A percentile compares a stretch with the other conserved stretches of the same genome.
Conservation (phyloP, 805 yeast genomes). For the Zygotorulaspora danielsina region DNA sequence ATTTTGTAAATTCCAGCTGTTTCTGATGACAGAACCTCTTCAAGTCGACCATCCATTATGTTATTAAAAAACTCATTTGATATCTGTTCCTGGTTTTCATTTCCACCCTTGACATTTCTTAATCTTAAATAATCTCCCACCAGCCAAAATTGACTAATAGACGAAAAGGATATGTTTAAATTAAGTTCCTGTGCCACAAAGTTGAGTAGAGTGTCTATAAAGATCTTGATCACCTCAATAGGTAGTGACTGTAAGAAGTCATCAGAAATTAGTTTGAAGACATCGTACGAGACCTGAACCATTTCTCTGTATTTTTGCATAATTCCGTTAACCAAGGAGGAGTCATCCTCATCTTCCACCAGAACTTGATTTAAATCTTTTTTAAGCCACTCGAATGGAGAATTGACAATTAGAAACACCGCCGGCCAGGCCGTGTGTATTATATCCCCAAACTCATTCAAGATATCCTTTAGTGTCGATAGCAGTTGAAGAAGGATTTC, state of each 20-base stretch:
- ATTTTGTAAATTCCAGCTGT: conserved; percentile 20
- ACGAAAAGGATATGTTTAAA: conserved; percentile 82
- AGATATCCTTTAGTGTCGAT: conserved; percentile 61
- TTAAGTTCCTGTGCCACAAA: conserved; percentile 71
- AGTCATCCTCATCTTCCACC: conserved; percentile 28
- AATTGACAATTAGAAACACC: conserved; percentile 55
- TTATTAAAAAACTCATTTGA: conserved; percentile 10
- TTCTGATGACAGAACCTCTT: conserved; percentile 26
- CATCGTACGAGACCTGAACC: conserved; percentile 65
- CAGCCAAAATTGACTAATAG: conserved; percentile 89
- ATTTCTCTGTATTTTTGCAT: conserved; percentile 49
- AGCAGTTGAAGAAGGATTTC: conserved; percentile 62
- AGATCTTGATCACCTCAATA: conserved; percentile 50
- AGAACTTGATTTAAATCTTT: conserved; percentile 22
- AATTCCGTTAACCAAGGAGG: conserved; percentile 35
- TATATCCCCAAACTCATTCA: conserved; percentile 70
- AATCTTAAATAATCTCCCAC: conserved; percentile 69
- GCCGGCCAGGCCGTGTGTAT: conserved; percentile 66
- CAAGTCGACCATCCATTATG: conserved; percentile 26
- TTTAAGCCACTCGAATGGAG: conserved; percentile 50
- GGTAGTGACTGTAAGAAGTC: conserved; percentile 79
- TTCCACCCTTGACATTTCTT: conserved; percentile 7
- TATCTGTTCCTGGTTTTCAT: conserved; percentile 4
- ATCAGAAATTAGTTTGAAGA: conserved; percentile 76
- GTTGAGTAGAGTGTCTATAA: conserved; percentile 67